A percentile compares a stretch with the other conserved stretches of the same genome.
Evolutionary conservation across 2,329 filamentous ascomycete genomes (phyloP).

Genomic region (Zymoseptoria passerinii): DNA sequence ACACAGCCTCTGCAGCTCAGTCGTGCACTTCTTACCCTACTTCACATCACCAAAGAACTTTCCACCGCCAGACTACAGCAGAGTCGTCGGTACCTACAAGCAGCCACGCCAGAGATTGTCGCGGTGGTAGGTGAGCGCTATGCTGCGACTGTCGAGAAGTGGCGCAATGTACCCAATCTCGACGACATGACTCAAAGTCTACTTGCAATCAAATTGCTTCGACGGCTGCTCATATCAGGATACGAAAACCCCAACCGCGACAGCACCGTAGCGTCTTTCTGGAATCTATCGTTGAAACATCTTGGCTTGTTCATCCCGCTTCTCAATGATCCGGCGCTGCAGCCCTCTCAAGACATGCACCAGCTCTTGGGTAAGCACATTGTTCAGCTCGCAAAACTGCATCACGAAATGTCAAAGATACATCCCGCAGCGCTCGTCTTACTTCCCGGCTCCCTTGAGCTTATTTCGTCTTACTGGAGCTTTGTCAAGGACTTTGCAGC

Average conservation of each 20-base stretch:
- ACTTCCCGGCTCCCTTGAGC: slow-evolving; percentile 67
- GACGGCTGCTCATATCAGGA: slow-evolving; percentile 69
- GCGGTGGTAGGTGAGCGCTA: slow-evolving; percentile 73
- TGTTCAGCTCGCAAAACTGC: slow-evolving; percentile 83
- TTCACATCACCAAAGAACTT: slow-evolving; percentile 86
- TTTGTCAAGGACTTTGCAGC: slow-evolving; percentile 70
- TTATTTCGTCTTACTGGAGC: slow-evolving; percentile 79
- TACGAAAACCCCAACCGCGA: slow-evolving; percentile 80
- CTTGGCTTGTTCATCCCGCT: slow-evolving; percentile 63
- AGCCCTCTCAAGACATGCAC: slow-evolving; percentile 4
- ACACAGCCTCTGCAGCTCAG: slow-evolving; percentile 49
- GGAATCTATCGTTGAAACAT: slow-evolving; percentile 68
- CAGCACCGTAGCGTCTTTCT: slow-evolving; percentile 67
- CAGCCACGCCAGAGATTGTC: slow-evolving; percentile 74
- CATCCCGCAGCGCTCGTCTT: slow-evolving; percentile 78
- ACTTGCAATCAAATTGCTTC: slow-evolving; percentile 67
- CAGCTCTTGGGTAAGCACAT: slow-evolving; percentile 72
- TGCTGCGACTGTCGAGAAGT: slow-evolving; percentile 57
- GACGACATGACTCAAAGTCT: slow-evolving; percentile 69
- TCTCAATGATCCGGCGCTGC: slow-evolving; percentile 27
- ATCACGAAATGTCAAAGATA: slow-evolving; percentile 71
- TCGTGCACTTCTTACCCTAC: slow-evolving; percentile 65
- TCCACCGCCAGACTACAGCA: slow-evolving; percentile 68
- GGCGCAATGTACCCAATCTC: slow-evolving; percentile 37
- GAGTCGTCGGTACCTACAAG: slow-evolving; percentile 68